Evolutionary conservation across 2,329 filamentous ascomycete species (phyloP), one percentile per base, ranked within the genome.

Genomic region (Aspergillus fumigatiaffinis): DNA sequence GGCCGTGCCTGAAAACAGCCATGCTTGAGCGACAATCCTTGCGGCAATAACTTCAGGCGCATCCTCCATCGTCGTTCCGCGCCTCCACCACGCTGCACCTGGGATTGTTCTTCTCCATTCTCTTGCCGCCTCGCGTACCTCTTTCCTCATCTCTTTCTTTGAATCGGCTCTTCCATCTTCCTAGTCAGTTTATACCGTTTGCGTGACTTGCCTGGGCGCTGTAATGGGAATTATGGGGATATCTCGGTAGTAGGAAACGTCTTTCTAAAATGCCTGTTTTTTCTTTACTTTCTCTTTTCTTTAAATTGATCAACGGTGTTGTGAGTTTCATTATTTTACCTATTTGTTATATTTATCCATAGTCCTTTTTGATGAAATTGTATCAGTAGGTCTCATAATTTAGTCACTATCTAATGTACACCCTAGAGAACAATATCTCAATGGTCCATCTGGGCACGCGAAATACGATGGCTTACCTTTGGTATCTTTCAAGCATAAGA

Each of bases 151-250:
- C 10, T 58, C 32, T 53, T 53, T 51, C 67, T 59, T 63, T 60
- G 50, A 58, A 51, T 54, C 57, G 49, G 42, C 58, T 51, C 50
- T 51, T 55, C 54, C 55, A 51, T 59, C 52, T 47, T 55, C 48
- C 20, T 49, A 48, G 49, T 60, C 56, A 52, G 51, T 64, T 62
- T 54, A 57, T 56, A 58, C 58, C 65, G 63, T 66, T 64, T 21
- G 62, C 62, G 67, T 63, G 55, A 69, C 56, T 69, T 68, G 59
- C 62, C 63, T 67, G 66, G 73, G 72, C 73, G 72, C 72, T 74
- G 66, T 73, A 73, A 74, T 72, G 69, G 71, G 68, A 71, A 72
- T 72, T 69, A 66, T 63, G 69, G 67, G 66, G 63, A 66, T 68
- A 66, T 68, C 64, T 70, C 66, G 66, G 68, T 67, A 71, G 68